Base-by-base conservation (phyloP, 345 rosid species). In the Arabis alpina region DNA sequence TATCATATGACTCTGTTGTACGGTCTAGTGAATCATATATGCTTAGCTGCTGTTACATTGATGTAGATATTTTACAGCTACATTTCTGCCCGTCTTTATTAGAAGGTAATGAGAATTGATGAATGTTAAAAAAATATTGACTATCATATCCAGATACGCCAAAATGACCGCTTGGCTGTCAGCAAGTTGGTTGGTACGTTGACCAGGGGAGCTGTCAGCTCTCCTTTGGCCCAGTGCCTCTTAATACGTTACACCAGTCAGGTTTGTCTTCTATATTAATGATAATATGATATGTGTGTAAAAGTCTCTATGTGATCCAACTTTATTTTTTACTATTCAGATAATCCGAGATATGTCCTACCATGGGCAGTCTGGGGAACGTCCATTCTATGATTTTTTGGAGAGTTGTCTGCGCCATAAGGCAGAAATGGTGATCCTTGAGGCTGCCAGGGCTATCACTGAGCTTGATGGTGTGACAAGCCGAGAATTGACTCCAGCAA, bases 371-470 rank as follows among this genome's bases (percentile, higher is more conserved):
- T 70, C 88, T 7, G 97, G 93, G 47, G 97, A 93, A 71, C 90
- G 97, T 73, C 98, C 97, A 4, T 91, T 93, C 75, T 93, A 87
- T 84, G 98, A 93, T 51, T 93, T 87, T 83, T 84, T 93, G 72
- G 98, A 93, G 84, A 82, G 94, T 72, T 89, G 97, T 76, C 84
- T 93, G 67, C 96, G 97, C 77, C 97, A 93, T 57, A 93, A 91
- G 80, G 91, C 97, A 47, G 98, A 93, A 86, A 91, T 91, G 97
- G 98, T 91, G 70, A 89, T 91, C 70, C 88, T 93, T 79, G 98
- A 91, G 86, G 96, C 97, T 73, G 98, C 98, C 68, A 89, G 97
- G 79, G 97, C 98, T 15, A 93, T 93, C 68, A 93, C 98, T 3
- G 98, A 87, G 86, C 96, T 93, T 71, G 85, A 79, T 83, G 96